These are phyloP conservation scores for Colletotrichum sp. DNA, from an alignment of 2,329 filamentous ascomycete genomes.

Conservation along the genomic window DNA sequence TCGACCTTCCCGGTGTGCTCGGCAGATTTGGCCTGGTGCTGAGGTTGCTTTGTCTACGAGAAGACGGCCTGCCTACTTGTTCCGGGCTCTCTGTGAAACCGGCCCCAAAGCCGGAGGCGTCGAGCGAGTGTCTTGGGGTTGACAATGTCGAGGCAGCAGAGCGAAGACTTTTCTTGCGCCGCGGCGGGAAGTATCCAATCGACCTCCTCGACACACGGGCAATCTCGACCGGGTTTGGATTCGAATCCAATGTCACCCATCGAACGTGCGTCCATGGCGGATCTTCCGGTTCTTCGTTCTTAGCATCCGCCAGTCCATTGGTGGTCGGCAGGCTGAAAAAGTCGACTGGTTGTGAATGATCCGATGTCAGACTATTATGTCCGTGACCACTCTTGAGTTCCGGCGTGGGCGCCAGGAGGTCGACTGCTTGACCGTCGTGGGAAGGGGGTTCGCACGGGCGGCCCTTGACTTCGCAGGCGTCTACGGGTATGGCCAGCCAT, in stretches of 20 bases:
- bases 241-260: constrained; percentile 82
- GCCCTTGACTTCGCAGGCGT: constrained; percentile 86
- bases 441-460: constrained; percentile 65
- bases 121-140: constrained; percentile 71
- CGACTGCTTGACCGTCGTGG: constrained; percentile 45
- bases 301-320: neutral
- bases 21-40: constrained; percentile 33
- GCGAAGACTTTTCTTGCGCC: constrained; percentile 81
- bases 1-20: constrained; percentile 32
- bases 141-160: constrained; percentile 69
- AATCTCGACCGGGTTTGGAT: constrained; percentile 77
- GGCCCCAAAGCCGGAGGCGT: constrained; percentile 32
- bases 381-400: constrained; percentile 27
- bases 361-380: constrained; percentile 21
- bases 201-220: constrained; percentile 80
- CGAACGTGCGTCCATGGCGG: constrained; percentile 84
- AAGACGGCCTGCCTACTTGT: constrained; percentile 27
- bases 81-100: constrained; percentile 15
- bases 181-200: constrained; percentile 90
- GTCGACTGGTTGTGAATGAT: constrained; percentile 33
- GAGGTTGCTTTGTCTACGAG: constrained; percentile 49
- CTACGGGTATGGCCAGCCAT: constrained; percentile 83
- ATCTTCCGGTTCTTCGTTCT: constrained; percentile 58
- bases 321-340: constrained; percentile 17
- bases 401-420: constrained; percentile 59